Evolutionary conservation across 768 basidiomycete species (phyloP).

Genomic region (Lentinula guzmanii): DNA sequence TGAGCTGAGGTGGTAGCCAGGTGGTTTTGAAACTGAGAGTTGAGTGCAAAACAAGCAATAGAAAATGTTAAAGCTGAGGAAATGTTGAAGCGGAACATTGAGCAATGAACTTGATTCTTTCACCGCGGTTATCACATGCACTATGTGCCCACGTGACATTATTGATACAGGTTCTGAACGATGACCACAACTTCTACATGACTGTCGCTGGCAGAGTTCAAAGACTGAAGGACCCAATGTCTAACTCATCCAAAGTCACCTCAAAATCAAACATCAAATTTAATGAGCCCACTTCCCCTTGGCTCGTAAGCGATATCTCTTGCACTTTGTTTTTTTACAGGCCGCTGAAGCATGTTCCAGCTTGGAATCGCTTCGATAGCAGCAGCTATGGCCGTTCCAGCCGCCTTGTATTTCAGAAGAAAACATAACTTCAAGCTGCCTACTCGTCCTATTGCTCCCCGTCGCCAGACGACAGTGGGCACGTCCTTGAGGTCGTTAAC

Average conservation of each 20-base stretch:
- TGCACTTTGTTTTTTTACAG: not conserved
- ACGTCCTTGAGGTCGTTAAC: not conserved
- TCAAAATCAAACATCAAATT: not conserved
- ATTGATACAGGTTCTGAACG: too few relatives aligned
- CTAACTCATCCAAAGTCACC: too few relatives aligned
- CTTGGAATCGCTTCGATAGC: not conserved
- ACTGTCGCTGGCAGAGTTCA: too few relatives aligned
- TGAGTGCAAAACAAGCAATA: too few relatives aligned
- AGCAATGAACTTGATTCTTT: too few relatives aligned
- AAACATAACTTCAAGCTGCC: not conserved
- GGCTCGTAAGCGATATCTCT: not conserved
- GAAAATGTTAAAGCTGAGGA: too few relatives aligned
- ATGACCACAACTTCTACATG: too few relatives aligned
- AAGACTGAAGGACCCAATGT: not conserved
- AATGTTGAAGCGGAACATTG: too few relatives aligned
- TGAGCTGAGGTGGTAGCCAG: too few relatives aligned
- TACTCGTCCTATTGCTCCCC: not conserved
- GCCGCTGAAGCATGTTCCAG: not conserved
- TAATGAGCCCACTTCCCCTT: not conserved
- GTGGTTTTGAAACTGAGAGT: too few relatives aligned
- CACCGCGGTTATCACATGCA: too few relatives aligned
- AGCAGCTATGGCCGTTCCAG: not conserved
- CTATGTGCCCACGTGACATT: too few relatives aligned
- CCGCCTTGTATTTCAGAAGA: not conserved
- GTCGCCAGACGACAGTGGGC: not conserved